A percentile compares a stretch with the other conserved stretches of the same genome.
Conservation (phyloP, 768 basidiomycete genomes). For the Lactarius hengduanensis region DNA sequence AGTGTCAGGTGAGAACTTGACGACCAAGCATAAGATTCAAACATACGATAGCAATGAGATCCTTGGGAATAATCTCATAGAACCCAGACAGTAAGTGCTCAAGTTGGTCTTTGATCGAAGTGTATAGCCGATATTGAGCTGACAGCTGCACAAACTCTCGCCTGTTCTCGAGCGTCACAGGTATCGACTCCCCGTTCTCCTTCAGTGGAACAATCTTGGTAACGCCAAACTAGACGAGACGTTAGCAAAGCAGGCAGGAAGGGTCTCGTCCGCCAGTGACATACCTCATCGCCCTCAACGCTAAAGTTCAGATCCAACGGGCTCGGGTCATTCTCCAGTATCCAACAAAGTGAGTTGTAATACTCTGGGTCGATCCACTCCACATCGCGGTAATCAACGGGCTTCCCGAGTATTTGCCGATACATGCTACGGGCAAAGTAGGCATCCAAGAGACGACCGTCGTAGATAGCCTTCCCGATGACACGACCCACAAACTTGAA, state of each 20-base stretch:
- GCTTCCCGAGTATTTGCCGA: slow-evolving; percentile 90
- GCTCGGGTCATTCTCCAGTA: slow-evolving; percentile 92
- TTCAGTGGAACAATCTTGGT: slow-evolving; percentile 88
- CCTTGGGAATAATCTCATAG: slow-evolving; percentile 97
- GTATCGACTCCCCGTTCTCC: slow-evolving; percentile 73
- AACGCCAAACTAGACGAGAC: slow-evolving; percentile 69
- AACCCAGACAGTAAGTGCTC: slow-evolving; percentile 87
- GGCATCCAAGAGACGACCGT: slow-evolving; percentile 92
- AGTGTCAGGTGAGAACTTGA: slow-evolving; percentile 29
- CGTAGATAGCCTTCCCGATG: slow-evolving; percentile 97
- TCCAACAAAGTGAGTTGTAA: slow-evolving; percentile 98
- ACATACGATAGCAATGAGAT: slow-evolving; percentile 88
- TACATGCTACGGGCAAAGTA: slow-evolving; percentile 98
- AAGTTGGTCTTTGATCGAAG: slow-evolving; percentile 95
- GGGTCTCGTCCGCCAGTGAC: slow-evolving; percentile 30
- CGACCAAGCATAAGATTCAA: not conserved
- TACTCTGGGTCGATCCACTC: slow-evolving; percentile 99
- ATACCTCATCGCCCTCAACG: slow-evolving; percentile 91
- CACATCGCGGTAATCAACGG: slow-evolving; percentile 92
- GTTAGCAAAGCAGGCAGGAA: slow-evolving; percentile 26
- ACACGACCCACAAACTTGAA: slow-evolving; percentile 99
- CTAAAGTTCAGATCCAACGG: slow-evolving; percentile 88
- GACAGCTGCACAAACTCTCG: slow-evolving; percentile 94
- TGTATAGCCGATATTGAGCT: slow-evolving; percentile 89
- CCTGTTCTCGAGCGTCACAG: slow-evolving; percentile 96